Percentiles rank a stretch among this genome's conserved stretches.
Conservation (phyloP, 2,329 filamentous ascomycete genomes). For the Sphaceloma murrayae region DNA sequence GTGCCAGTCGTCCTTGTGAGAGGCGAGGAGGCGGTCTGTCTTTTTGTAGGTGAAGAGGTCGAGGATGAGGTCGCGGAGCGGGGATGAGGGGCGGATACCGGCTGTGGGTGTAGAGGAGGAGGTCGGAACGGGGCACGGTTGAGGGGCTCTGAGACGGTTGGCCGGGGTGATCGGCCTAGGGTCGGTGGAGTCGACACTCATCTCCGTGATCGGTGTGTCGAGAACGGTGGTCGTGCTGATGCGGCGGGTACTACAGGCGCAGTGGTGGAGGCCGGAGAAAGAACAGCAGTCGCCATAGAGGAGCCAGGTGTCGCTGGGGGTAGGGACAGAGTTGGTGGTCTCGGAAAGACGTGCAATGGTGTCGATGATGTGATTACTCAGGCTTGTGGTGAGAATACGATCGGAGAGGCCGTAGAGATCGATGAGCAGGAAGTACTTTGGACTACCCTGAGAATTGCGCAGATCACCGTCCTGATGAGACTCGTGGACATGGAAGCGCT, state of each 20-base stretch:
- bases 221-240: not conserved
- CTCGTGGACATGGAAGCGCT: constrained; percentile 1
- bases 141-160: not conserved
- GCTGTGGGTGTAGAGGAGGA: constrained; percentile 23
- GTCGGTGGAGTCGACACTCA: not conserved
- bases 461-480: constrained; percentile 28
- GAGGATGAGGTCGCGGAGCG: constrained; percentile 35
- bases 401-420: constrained; percentile 40
- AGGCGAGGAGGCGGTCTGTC: constrained; percentile 39
- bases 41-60: constrained; percentile 46
- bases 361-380: constrained; percentile 38
- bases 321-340: constrained; percentile 41
- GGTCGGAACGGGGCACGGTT: constrained; percentile 28
- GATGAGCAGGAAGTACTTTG: constrained; percentile 43
- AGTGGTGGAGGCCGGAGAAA: constrained; percentile 9
- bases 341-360: constrained; percentile 38
- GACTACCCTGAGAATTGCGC: constrained; percentile 38
- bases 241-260: constrained; percentile 11
- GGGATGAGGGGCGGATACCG: constrained; percentile 31
- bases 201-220: not conserved
- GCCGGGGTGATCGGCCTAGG: not conserved
- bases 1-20: constrained; percentile 41
- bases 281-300: constrained; percentile 32
- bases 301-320: constrained; percentile 40
- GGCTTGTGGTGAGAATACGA: constrained; percentile 37